Evolutionary conservation across 2,329 filamentous ascomycete genomes (phyloP), one percentile per base, ranked within the genome.

Genomic region (Zalaria obscura): DNA sequence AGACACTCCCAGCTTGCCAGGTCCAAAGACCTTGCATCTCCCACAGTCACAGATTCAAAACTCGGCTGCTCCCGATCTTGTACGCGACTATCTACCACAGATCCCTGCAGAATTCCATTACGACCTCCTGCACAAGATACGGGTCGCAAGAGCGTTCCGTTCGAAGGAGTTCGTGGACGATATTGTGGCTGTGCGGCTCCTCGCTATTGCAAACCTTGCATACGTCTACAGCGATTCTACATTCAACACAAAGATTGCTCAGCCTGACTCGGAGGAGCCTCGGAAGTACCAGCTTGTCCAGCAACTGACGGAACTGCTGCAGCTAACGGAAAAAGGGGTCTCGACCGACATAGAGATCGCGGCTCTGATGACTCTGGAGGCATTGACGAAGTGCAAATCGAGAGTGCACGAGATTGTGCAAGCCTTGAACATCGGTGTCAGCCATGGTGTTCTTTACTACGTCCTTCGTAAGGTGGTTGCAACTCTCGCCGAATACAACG

Each of bases 371-470:
- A 74, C 89, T 1, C 69, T 99, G 39, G 87, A 95, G 57, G 83
- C 85, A n/a, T 70, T 98, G 43, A 78, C 84, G 5, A 82, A 78
- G 55, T 85, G 85, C 56, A 80, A 83, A 52, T 67, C 72, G 43
- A 88, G 86, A 55, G 75, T 80, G 27, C 68, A 77, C 29, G 91
- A 98, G 57, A 81, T 98, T 25, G 79, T 87, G 48, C 79, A 85
- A 35, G 87, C 91, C n/a, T 68, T 99, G 35, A 93, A 87, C 54
- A 85, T 93, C 41, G 94, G 89, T 51, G 89, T 96, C 32, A 96
- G 93, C 53, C 93, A 98, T 53, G 93, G 91, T 9, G 82, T 96
- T 27, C 71, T 99, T 36, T 81, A 96, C 50, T 96, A 95, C 55
- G 75, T 95, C 50, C 81, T 94, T 39, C 77, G 89, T 42, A 95